Evolutionary conservation across 1,284 basidiomycete genomes (phyloP).

Genomic region (Phenoliferia sp.): DNA sequence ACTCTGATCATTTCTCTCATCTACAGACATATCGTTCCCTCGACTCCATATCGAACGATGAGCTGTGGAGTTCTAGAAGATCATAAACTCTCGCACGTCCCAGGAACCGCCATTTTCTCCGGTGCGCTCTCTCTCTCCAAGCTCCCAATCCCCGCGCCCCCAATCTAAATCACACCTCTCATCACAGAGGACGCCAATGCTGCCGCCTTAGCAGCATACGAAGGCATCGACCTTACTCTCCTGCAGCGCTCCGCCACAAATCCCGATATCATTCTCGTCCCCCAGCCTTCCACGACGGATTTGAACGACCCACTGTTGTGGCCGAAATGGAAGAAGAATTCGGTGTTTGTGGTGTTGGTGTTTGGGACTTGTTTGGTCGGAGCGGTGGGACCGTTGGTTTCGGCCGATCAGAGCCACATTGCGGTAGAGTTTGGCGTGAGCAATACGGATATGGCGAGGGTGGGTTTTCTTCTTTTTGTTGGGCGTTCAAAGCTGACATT

Average conservation of each 20-base stretch:
- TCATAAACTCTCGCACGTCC: constrained; percentile 2
- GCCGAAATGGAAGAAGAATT: not conserved
- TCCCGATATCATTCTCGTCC: not conserved
- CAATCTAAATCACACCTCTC: not conserved
- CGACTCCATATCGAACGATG: not conserved
- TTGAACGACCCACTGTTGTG: not conserved
- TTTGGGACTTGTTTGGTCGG: constrained; percentile 8
- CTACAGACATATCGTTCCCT: not conserved
- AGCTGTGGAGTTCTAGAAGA: not conserved
- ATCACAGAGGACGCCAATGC: not conserved
- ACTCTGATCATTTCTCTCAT: no score
- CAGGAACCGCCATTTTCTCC: constrained; percentile 1
- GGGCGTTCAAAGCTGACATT: not conserved
- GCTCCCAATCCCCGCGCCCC: not conserved
- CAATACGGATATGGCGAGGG: not conserved
- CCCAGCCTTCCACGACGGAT: not conserved
- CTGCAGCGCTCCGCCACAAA: not conserved
- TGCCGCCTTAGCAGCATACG: not conserved
- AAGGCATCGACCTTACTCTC: constrained; percentile 4
- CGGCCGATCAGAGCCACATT: constrained; percentile 1
- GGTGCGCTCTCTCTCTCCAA: not conserved
- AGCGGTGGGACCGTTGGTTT: not conserved
- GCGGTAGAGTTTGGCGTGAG: not conserved
- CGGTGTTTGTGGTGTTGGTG: not conserved
- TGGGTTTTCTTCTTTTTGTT: not conserved